These are phyloP conservation scores for Cladosporium oxysporum DNA, from an alignment of 2,329 filamentous ascomycete species.

Conservation along the genomic window DNA sequence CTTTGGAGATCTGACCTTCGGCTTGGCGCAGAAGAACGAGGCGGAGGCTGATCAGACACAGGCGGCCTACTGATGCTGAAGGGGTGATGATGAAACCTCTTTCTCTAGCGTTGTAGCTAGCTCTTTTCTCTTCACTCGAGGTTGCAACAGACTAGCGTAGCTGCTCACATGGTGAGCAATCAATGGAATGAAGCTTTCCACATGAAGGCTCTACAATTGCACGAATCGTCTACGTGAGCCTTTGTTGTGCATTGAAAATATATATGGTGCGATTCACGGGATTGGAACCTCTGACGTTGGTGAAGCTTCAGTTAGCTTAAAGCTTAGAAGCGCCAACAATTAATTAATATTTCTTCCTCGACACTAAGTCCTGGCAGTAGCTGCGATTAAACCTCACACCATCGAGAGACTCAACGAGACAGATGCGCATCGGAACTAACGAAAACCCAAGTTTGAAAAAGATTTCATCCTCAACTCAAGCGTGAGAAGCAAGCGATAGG, in stretches of 20 bases:
- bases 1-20: constrained; percentile 53
- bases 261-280: background rate
- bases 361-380: background rate
- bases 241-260: background rate
- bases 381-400: background rate
- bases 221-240: background rate
- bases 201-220: background rate
- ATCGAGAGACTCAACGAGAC: too few relatives aligned
- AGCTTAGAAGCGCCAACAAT: background rate
- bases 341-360: background rate
- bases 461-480: background rate
- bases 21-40: constrained; percentile 49
- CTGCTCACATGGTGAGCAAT: background rate
- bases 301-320: background rate
- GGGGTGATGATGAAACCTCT: background rate
- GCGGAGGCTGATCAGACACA: background rate
- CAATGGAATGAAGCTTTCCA: background rate
- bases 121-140: background rate
- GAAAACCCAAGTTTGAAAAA: background rate
- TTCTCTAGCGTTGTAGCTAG: background rate
- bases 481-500: background rate
- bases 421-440: too few relatives aligned
- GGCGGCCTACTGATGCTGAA: background rate
- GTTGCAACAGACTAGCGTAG: background rate
- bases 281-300: background rate